Percentiles rank a stretch among this genome's conserved stretches.
phyloP scores from a whole-genome alignment of 2,329 filamentous ascomycete species.

The Colletotrichum siamense region DNA sequence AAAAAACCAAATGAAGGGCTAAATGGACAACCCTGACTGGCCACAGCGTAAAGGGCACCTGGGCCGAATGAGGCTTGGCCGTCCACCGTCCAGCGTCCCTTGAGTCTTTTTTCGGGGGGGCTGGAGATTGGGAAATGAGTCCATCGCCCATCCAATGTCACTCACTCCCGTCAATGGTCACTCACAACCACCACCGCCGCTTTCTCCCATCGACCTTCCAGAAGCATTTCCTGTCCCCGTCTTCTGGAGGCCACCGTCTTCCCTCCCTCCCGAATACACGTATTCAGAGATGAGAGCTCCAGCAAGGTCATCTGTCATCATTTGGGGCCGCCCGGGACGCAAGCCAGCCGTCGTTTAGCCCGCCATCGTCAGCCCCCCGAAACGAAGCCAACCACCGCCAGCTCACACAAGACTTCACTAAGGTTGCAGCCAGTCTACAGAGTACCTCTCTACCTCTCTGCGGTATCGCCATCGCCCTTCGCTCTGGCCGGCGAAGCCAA shows the following conservation, averaged over 20 bases:
- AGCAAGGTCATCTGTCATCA: background rate
- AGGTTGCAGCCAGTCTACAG: background rate
- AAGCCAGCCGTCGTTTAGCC: background rate
- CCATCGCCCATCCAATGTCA: background rate
- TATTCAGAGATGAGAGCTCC: background rate
- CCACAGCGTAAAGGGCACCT: background rate
- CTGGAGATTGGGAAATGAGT: conserved; percentile 16
- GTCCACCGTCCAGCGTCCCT: background rate
- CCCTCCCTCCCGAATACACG: background rate
- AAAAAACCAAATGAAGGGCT: background rate
- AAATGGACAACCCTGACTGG: background rate
- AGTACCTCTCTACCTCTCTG: background rate
- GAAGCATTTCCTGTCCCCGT: background rate
- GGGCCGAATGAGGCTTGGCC: conserved; percentile 5
- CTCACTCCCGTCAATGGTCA: background rate
- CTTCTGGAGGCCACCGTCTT: background rate
- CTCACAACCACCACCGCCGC: background rate
- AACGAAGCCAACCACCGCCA: background rate
- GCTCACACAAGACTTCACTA: background rate
- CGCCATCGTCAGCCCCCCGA: background rate
- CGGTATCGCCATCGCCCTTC: background rate
- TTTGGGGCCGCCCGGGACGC: background rate
- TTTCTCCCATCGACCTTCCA: background rate
- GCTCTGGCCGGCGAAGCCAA: background rate
- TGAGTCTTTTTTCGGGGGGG: background rate